Conservation (phyloP, 2,329 filamentous ascomycete genomes). For the Fusarium keratoplasticum region DNA sequence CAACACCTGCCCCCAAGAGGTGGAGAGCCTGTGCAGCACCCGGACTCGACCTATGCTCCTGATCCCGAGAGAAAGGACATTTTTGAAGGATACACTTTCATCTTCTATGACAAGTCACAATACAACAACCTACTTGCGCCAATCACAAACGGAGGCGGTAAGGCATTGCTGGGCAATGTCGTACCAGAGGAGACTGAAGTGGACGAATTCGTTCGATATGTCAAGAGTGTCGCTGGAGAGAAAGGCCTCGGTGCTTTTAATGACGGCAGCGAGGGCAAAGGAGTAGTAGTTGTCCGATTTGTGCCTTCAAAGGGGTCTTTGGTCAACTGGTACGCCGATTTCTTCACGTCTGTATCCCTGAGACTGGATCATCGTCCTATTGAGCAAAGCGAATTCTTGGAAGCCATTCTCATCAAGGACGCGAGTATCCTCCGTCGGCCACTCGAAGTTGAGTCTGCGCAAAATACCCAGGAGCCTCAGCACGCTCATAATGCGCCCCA, state of each 20-base stretch:
- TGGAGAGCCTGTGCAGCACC: slow-evolving; percentile 78
- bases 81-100: slow-evolving; percentile 88
- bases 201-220: slow-evolving; percentile 81
- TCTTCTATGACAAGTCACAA: slow-evolving; percentile 84
- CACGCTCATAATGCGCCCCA: background rate
- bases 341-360: slow-evolving; percentile 76
- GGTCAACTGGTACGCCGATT: slow-evolving; percentile 74
- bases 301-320: slow-evolving; percentile 67
- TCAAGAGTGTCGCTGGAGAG: slow-evolving; percentile 79
- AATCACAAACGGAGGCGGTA: slow-evolving; percentile 84
- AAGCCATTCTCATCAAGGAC: slow-evolving; percentile 87
- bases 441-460: slow-evolving; percentile 63
- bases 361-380: slow-evolving; percentile 84
- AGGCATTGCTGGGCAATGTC: slow-evolving; percentile 77
- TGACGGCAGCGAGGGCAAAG: slow-evolving; percentile 72
- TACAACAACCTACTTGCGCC: slow-evolving; percentile 79
- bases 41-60: slow-evolving; percentile 77
- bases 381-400: slow-evolving; percentile 90
- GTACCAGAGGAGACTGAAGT: slow-evolving; percentile 72
- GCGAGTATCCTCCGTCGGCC: slow-evolving; percentile 76
- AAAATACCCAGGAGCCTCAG: slow-evolving; percentile 36
- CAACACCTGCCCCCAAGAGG: slow-evolving; percentile 79
- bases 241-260: slow-evolving; percentile 76
- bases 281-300: slow-evolving; percentile 83
- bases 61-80: slow-evolving; percentile 74